A percentile compares a stretch with the other conserved stretches of the same genome.
phyloP scores from a whole-genome alignment of 108 stramenopile genomes.

The Nitzschia putrida region DNA sequence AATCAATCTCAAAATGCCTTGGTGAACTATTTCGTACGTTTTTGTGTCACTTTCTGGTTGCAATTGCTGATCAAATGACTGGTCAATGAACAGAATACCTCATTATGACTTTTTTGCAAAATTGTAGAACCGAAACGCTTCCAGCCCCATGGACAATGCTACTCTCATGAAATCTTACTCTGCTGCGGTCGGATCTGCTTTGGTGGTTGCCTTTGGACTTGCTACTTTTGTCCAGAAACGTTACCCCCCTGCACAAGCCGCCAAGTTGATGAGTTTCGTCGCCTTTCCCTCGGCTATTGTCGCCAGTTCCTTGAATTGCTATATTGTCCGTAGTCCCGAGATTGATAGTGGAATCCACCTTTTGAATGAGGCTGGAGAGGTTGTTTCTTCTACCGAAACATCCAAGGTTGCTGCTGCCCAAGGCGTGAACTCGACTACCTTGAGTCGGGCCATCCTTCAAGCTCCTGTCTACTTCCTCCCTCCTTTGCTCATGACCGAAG shows the following conservation, averaged over 20 bases:
- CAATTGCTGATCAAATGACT: neutral
- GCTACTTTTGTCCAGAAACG: conserved; percentile 68
- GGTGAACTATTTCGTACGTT: conserved; percentile 73
- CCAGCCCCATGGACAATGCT: conserved; percentile 73
- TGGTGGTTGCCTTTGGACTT: conserved; percentile 82
- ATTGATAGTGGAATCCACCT: conserved; percentile 77
- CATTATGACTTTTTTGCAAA: conserved; percentile 34
- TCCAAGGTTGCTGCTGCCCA: conserved; percentile 66
- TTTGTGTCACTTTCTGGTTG: neutral
- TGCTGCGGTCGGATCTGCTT: conserved; percentile 78
- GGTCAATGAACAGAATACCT: neutral
- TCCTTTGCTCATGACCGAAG: conserved; percentile 53
- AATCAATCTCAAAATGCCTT: conserved; percentile 91
- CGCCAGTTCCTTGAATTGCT: conserved; percentile 84
- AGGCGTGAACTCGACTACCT: conserved; percentile 78
- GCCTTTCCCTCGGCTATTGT: conserved; percentile 86
- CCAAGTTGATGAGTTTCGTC: conserved; percentile 69
- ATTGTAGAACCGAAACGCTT: conserved; percentile 74
- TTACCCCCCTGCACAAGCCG: conserved; percentile 56
- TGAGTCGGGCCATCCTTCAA: conserved; percentile 77
- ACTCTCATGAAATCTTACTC: conserved; percentile 81
- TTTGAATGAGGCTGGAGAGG: conserved; percentile 46
- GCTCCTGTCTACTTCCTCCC: conserved; percentile 85
- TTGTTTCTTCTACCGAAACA: conserved; percentile 49
- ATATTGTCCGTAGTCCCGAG: conserved; percentile 85